Evolutionary conservation across 2,329 filamentous ascomycete species (phyloP), one percentile per base, ranked within the genome.

Genomic region (Pseudogymnoascus sp.): DNA sequence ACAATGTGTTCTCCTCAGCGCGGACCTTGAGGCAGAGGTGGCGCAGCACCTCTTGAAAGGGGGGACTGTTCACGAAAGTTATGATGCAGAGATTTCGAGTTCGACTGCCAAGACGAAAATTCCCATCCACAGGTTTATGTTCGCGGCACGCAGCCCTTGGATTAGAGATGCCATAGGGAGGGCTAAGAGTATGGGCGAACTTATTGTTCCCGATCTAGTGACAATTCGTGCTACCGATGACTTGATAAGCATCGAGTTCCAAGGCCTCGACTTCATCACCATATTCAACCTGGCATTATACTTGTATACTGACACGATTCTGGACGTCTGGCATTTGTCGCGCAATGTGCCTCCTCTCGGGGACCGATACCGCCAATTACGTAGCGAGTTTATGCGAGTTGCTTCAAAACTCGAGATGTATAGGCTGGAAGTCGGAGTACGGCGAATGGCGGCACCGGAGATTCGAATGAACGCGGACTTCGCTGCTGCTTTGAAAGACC

Each of bases 321-420:
- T 96, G 33, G 91, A 95, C 65, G 89, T 93, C 17, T 97, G 95
- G 95, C 90, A 93, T 68, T 87, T 89, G 66, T 87, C 87, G 4
- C 84, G 83, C 6, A 66, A 71, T 63, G 83, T 85, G 19, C 83
- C 87, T 2, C 77, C 83, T 10, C 78, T 88, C 72, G 87, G 90
- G 0, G 82, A 84, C 69, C 83, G 89, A 42, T 96, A 91, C 73
- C 88, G 92, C 23, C 87, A 93, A 70, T 82, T 96, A 17, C 87
- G 93, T 19, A 82, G 80, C 0, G 93, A 97, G 71, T 78, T 97
- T n/a, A 95, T 96, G 87, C 93, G 87, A 67, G 70, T 93, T n/a
- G 88, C 90, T 9, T 84, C 84, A 1, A 83, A 83, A 63, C 80
- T 97, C 1, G 85, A 88, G 13, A 81, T 97, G 74, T 74, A 77